phyloP scores from a whole-genome alignment of 2,329 filamentous ascomycete species.

The Chrysoporthe deuterocubensis region DNA sequence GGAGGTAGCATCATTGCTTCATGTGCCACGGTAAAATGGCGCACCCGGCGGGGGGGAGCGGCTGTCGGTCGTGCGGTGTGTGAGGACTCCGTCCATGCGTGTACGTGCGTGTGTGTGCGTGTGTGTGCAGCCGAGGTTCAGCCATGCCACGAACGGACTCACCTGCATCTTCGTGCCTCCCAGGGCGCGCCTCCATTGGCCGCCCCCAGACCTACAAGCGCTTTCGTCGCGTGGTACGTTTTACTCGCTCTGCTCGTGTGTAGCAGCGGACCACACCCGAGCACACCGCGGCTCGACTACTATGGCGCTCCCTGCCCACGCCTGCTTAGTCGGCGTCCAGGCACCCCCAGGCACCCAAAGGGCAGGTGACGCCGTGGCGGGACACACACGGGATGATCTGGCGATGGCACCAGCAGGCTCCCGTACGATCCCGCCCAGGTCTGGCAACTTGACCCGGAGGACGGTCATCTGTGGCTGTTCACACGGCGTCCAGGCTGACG shows the following conservation, averaged over 20 bases:
- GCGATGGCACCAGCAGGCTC: conserved; percentile 3
- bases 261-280: conserved; percentile 2
- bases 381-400: conserved; percentile 10
- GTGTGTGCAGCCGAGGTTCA: background rate
- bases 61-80: background rate
- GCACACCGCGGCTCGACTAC: conserved; percentile 6
- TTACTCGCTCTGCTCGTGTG: background rate
- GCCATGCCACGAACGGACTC: background rate
- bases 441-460: background rate
- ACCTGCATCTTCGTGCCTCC: conserved; percentile 3
- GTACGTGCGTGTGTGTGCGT: background rate
- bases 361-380: background rate
- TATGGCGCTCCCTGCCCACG: background rate
- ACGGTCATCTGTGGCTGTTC: background rate
- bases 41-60: background rate
- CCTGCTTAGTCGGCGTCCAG: too few species aligned
- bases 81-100: background rate
- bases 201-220: conserved; percentile 2
- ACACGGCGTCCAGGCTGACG: background rate
- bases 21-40: conserved; percentile 12
- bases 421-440: background rate
- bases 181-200: background rate
- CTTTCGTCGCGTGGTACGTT: conserved; percentile 1
- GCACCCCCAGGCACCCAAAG: background rate
- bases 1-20: background rate